Evolutionary conservation across 2,329 filamentous ascomycete species (phyloP).

Genomic region (Helminthosporium solani): DNA sequence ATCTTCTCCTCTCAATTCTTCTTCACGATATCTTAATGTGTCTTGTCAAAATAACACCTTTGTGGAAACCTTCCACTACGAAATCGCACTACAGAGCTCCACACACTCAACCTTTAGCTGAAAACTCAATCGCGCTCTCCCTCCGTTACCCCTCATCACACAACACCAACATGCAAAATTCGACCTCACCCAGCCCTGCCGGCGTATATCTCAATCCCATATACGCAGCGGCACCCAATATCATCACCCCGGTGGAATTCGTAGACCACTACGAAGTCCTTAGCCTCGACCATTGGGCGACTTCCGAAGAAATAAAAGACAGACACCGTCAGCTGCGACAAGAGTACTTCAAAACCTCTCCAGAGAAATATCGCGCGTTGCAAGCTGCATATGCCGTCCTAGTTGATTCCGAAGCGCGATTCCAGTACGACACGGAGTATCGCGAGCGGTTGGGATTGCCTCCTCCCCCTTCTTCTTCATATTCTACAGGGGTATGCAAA

Average conservation of each 20-base stretch:
- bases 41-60: neutral
- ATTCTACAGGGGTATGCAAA: too few relatives aligned
- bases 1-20: neutral
- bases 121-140: neutral
- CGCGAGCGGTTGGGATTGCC: constrained; percentile 11
- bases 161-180: neutral
- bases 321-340: constrained; percentile 29
- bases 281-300: constrained; percentile 23
- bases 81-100: neutral
- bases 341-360: constrained; percentile 31
- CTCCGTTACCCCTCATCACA: neutral
- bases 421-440: constrained; percentile 30
- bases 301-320: constrained; percentile 31
- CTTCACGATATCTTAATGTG: neutral
- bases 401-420: constrained; percentile 27
- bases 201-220: constrained; percentile 2
- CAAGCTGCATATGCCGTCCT: constrained; percentile 34
- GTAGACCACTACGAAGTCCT: constrained; percentile 37
- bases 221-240: neutral
- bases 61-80: neutral
- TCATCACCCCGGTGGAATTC: constrained; percentile 12
- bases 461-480: neutral
- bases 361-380: constrained; percentile 31
- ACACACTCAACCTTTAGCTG: neutral
- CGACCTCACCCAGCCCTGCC: neutral